These are phyloP conservation scores for Pyronema omphalodes DNA, from an alignment of 495 filamentous ascomycete genomes.

Conservation along the genomic window DNA sequence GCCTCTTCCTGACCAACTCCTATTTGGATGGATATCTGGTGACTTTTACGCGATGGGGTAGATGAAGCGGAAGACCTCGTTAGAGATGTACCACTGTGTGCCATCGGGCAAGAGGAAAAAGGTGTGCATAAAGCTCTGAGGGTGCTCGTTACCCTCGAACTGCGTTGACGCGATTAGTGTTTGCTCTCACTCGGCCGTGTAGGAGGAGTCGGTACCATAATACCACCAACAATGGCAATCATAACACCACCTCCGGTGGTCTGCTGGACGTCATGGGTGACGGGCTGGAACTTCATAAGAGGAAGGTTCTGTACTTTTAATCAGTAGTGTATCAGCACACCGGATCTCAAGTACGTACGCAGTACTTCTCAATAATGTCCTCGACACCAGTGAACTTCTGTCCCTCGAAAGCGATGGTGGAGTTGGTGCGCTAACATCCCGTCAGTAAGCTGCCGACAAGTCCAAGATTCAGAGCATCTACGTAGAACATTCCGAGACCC, in stretches of 20 bases:
- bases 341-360: not conserved
- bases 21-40: too few species aligned
- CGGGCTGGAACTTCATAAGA: not conserved
- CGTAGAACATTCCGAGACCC: not conserved
- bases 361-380: not conserved
- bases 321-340: too few species aligned
- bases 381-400: not conserved
- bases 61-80: constrained; percentile 80
- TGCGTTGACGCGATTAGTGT: not conserved
- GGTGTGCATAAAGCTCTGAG: constrained; percentile 68
- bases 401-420: not conserved
- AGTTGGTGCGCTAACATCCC: not conserved
- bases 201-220: not conserved
- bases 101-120: constrained; percentile 64
- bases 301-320: not conserved
- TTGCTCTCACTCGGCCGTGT: not conserved
- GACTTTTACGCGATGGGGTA: constrained; percentile 26
- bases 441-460: not conserved
- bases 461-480: not conserved
- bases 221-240: not conserved
- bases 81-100: constrained; percentile 65
- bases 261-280: not conserved
- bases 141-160: constrained; percentile 16
- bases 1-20: too few species aligned
- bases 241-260: not conserved